A percentile compares a stretch with the other conserved stretches of the same genome.
Conservation (phyloP, 1,139 yeast species). For the Protomyces inundatus region DNA sequence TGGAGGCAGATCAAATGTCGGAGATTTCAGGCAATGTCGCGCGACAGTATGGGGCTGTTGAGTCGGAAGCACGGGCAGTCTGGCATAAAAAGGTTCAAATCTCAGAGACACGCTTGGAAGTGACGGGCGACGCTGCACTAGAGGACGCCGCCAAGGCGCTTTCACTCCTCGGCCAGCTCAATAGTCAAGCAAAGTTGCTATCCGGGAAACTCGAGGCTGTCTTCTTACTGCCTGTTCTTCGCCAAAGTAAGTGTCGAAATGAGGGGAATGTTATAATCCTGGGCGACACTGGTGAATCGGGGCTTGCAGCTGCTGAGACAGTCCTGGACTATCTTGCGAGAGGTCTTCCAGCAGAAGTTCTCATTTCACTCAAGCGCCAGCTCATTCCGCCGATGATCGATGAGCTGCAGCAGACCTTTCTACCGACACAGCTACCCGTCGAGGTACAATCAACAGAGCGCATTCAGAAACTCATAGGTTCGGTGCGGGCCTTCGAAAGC, state of each 20-base stretch:
- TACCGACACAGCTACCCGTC: background rate
- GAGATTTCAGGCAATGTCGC: background rate
- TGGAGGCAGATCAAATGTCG: background rate
- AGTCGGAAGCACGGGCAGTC: background rate
- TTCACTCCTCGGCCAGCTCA: background rate
- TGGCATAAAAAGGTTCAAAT: background rate
- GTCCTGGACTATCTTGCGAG: background rate
- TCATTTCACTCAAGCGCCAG: background rate
- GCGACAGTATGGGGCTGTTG: background rate
- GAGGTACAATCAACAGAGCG: constrained; percentile 11
- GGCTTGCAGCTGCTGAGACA: background rate
- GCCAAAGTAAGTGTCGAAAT: background rate
- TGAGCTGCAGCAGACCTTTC: background rate
- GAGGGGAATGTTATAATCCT: background rate
- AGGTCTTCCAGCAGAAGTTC: background rate
- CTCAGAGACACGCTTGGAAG: background rate
- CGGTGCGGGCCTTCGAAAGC: background rate
- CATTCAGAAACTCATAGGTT: background rate
- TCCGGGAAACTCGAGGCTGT: background rate
- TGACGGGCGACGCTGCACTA: background rate
- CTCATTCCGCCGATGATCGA: background rate
- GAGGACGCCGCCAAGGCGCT: background rate
- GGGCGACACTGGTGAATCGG: background rate
- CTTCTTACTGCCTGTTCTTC: background rate
- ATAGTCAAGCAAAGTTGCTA: background rate